These are phyloP conservation scores for Leccinum subtestaceum DNA, from an alignment of 768 basidiomycete genomes.

Conservation along the genomic window DNA sequence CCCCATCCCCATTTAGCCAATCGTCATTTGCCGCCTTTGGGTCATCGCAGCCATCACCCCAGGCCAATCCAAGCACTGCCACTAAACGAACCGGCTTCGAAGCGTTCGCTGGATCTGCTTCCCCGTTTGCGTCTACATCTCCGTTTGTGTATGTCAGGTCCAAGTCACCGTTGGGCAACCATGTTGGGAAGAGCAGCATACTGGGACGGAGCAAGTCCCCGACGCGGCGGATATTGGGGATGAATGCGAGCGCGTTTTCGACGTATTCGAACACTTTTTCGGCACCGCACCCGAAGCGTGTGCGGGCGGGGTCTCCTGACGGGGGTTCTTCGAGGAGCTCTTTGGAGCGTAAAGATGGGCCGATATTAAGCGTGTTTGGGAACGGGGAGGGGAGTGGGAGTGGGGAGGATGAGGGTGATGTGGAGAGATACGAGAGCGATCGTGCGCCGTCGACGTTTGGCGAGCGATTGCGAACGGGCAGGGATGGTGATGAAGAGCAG, in stretches of 20 bases:
- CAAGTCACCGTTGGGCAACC: slow-evolving; percentile 49
- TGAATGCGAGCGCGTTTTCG: slow-evolving; percentile 54
- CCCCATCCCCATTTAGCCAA: slow-evolving; percentile 22
- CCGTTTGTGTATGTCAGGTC: slow-evolving; percentile 36
- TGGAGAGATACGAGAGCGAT: slow-evolving; percentile 30
- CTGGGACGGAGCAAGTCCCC: slow-evolving; percentile 55
- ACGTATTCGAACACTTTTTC: slow-evolving; percentile 49
- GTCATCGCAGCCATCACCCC: slow-evolving; percentile 16
- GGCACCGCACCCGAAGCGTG: slow-evolving; percentile 50
- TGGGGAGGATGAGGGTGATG: slow-evolving; percentile 45
- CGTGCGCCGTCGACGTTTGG: slow-evolving; percentile 49
- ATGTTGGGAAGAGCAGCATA: slow-evolving; percentile 18
- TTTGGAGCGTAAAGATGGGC: slow-evolving; percentile 37
- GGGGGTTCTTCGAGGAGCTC: slow-evolving; percentile 43
- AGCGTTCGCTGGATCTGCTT: slow-evolving; percentile 50
- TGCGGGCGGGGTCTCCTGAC: slow-evolving; percentile 49
- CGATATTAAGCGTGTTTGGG: slow-evolving; percentile 30
- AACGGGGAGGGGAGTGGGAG: slow-evolving; percentile 37
- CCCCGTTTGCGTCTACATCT: slow-evolving; percentile 46
- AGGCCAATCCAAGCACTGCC: slow-evolving; percentile 32
- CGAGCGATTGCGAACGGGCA: slow-evolving; percentile 61
- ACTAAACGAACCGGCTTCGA: slow-evolving; percentile 56
- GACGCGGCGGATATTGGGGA: slow-evolving; percentile 39
- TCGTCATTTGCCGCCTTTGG: slow-evolving; percentile 22
- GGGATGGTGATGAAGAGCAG: slow-evolving; percentile 55